Base-by-base conservation (phyloP, 306 rosid genomes). In the Lablab purpureus region DNA sequence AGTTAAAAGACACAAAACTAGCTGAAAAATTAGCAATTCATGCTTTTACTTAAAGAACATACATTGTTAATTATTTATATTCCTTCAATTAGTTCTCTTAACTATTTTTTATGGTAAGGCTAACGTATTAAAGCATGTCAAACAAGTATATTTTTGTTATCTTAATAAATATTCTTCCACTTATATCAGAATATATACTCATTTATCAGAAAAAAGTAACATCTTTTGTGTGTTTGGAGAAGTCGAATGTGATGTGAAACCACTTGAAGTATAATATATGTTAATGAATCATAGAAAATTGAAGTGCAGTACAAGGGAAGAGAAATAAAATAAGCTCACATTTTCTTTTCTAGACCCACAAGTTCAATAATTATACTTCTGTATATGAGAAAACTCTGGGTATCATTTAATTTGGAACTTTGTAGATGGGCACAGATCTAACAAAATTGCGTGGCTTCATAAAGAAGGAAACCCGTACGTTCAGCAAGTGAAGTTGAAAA, bases 301-400 rank as follows among this genome's bases (percentile, higher is more conserved):
- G 13, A 49, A 67, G 83, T 74, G 51, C 83, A 77, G 60, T 40
- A 74, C 32, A 72, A 54, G 72, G 75, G 79, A 80, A 67, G 83
- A 80, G 77, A 74, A 87, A 77, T 58, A 73, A 67, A 73, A 81
- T 28, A 68, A 63, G 22, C 19, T 49, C 78, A 58, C 0, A 56
- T 66, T 30, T 34, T 34, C 28, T 58, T 76, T 72, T 63, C 59
- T 78, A 79, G 81, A 77, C 72, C 78, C 56, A 75, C 68, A 67
- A 62, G 64, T 65, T 82, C 71, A 30, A 52, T 46, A 72, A 63
- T 52, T 82, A 32, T 49, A 58, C 32, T 52, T 30, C 30, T n/a
- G 47, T 30, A 77, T 36, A n/a, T 58, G 70, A 14, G 21, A 46
- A 60, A 64, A 73, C 10, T 52, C 56, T 37, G 19, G 67, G 28